Base-by-base conservation (phyloP, 768 basidiomycete genomes). In the Rhodotorula babjevae region DNA sequence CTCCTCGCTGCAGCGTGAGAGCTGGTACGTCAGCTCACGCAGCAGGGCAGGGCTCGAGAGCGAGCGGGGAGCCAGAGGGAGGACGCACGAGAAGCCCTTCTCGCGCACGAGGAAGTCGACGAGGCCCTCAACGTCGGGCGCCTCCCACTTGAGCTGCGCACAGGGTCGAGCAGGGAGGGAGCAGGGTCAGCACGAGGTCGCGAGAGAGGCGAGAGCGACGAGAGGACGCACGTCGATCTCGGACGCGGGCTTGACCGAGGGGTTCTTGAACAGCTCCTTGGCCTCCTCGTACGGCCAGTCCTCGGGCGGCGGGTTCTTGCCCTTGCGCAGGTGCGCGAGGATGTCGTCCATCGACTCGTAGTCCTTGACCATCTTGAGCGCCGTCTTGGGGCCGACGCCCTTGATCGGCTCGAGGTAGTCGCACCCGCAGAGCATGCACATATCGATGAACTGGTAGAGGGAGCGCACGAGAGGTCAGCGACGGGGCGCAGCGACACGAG, bases 381-480 rank as follows among this genome's bases (percentile, higher is more conserved):
- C 96, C 23, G 89, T 92, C 80, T 97, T 96, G 23, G 96, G 94
- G 40, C 96, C 96, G 56, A 99, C 83, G 5, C 96, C 96, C 81
- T 88, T 94, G 80, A 96, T 93, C n/a, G 96, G 96, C 80, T 99
- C 96, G 69, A 99, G 88, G 82, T 99, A 99, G 79, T 99, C 96
- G 71, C 96, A 99, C 10, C 96, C 96, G 52, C 98, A 87, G 16
- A 99, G 85, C 75, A 99, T 90, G 79, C 95, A 99, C 9, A 99
- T 84, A 77, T 99, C 96, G 77, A 93, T 90, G 79, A 99, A 99
- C 92, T 97, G 77, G 18, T 9, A 15, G 21, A 15, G 31, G 65
- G 46, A 33, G 50, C 4, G 31, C 7, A 6, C n/a, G n/a, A n/a
- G n/a, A n/a, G n/a, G n/a, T n/a, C n/a, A n/a, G n/a, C n/a, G n/a